Conservation (phyloP, 1,284 basidiomycete species). For the Puccinia coronata region DNA sequence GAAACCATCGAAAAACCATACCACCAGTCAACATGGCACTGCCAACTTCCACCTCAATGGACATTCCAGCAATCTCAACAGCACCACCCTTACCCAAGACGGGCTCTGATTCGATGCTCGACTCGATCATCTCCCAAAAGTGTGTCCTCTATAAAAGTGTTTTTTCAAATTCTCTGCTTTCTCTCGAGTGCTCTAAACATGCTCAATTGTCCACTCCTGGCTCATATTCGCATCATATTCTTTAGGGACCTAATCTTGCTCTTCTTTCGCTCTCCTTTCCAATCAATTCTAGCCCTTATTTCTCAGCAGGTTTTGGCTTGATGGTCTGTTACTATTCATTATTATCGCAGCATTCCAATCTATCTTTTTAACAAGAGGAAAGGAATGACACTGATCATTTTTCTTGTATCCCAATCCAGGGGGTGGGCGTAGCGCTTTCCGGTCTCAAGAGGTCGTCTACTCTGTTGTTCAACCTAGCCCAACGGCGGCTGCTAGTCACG, state of each 20-base stretch:
- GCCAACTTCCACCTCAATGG: background rate
- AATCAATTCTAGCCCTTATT: conserved; percentile 71
- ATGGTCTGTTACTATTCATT: too few relatives aligned
- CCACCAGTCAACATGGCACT: background rate
- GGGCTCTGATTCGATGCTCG: conserved; percentile 21
- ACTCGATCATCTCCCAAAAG: conserved; percentile 36
- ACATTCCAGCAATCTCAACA: background rate
- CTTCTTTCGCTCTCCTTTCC: background rate
- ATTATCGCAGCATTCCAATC: too few relatives aligned
- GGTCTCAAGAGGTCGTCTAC: conserved; percentile 72
- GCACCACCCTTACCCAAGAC: background rate
- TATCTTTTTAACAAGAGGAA: background rate
- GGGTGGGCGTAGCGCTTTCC: conserved; percentile 78
- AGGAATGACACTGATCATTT: conserved; percentile 18
- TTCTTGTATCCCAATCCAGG: conserved; percentile 63
- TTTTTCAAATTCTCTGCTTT: too few relatives aligned
- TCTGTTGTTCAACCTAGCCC: conserved; percentile 73
- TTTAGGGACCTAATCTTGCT: background rate
- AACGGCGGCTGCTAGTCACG: conserved; percentile 85
- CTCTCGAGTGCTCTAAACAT: background rate
- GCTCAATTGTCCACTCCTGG: background rate
- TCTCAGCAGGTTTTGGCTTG: conserved; percentile 91
- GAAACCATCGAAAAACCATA: too few relatives aligned
- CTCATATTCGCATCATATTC: background rate
- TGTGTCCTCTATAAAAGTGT: too few relatives aligned